These are phyloP conservation scores for Nepenthes mirabilis DNA, from an alignment of 148 eudicot species.

Conservation along the genomic window DNA sequence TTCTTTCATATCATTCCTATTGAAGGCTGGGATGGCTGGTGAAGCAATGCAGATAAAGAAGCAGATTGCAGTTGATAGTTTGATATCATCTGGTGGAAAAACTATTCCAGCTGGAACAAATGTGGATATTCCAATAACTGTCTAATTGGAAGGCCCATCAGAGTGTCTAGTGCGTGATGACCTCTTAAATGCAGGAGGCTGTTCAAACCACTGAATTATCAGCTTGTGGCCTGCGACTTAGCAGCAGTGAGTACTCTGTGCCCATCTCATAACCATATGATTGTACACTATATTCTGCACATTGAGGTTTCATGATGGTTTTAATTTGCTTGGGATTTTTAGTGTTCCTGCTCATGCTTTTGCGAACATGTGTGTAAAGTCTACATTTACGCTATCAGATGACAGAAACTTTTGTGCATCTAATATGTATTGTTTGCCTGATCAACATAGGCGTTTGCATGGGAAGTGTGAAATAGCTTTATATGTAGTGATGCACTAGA, in stretches of 20 bases:
- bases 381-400: no score
- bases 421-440: no score
- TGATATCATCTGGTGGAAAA: slow-evolving; percentile 23
- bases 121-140: slow-evolving; percentile 49
- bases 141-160: slow-evolving; percentile 12
- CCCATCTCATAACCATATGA: not conserved
- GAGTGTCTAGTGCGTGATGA: not conserved
- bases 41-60: slow-evolving; percentile 59
- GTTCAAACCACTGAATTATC: not conserved
- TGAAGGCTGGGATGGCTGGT: slow-evolving; percentile 80
- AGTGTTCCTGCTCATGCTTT: no score
- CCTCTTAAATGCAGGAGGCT: not conserved
- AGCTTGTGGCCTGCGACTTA: not conserved
- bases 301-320: no score
- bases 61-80: slow-evolving; percentile 22
- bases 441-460: no score
- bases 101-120: slow-evolving; percentile 13
- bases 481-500: no score
- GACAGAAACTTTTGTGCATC: no score
- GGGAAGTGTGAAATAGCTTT: no score
- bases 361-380: no score
- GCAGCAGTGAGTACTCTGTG: not conserved
- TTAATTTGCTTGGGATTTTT: no score
- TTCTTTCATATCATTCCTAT: slow-evolving; percentile 51
- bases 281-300: no score